A percentile compares a stretch with the other conserved stretches of the same genome.
Conservation (phyloP, 2,329 filamentous ascomycete species). For the Aspergillus sp. region DNA sequence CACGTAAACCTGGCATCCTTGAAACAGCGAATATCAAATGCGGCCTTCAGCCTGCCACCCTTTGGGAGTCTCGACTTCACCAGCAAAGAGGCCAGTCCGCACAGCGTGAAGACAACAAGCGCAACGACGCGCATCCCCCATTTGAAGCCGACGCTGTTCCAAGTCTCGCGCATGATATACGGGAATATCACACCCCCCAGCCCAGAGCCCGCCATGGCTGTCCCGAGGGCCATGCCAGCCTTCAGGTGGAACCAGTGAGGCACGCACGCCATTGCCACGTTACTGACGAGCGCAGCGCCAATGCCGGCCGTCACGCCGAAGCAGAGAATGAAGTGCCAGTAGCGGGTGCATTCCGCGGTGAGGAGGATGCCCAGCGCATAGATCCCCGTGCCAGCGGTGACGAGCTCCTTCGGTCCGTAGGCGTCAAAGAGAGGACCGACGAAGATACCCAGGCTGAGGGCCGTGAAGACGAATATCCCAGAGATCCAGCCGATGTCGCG, state of each 20-base stretch:
- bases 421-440: constrained; percentile 53
- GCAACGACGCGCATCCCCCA: constrained; percentile 42
- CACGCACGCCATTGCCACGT: constrained; percentile 38
- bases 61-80: constrained; percentile 38
- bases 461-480: constrained; percentile 48
- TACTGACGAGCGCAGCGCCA: constrained; percentile 38
- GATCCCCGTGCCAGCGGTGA: constrained; percentile 37
- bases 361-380: constrained; percentile 46
- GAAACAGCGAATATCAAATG: constrained; percentile 47
- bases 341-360: constrained; percentile 47
- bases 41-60: constrained; percentile 28
- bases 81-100: constrained; percentile 33
- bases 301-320: constrained; percentile 39
- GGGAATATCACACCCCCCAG: constrained; percentile 42
- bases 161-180: constrained; percentile 34
- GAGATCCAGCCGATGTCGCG: constrained; percentile 53
- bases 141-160: constrained; percentile 37
- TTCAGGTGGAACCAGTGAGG: constrained; percentile 44
- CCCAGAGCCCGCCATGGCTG: constrained; percentile 41
- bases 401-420: constrained; percentile 47
- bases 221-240: constrained; percentile 40
- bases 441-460: constrained; percentile 47
- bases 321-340: constrained; percentile 52
- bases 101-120: constrained; percentile 34
- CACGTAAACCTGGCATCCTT: constrained; percentile 45